Percentiles rank a stretch among this genome's conserved stretches.
These are phyloP conservation scores for Trichoderma gracile DNA, from an alignment of 2,329 filamentous ascomycete species.

Conservation along the genomic window DNA sequence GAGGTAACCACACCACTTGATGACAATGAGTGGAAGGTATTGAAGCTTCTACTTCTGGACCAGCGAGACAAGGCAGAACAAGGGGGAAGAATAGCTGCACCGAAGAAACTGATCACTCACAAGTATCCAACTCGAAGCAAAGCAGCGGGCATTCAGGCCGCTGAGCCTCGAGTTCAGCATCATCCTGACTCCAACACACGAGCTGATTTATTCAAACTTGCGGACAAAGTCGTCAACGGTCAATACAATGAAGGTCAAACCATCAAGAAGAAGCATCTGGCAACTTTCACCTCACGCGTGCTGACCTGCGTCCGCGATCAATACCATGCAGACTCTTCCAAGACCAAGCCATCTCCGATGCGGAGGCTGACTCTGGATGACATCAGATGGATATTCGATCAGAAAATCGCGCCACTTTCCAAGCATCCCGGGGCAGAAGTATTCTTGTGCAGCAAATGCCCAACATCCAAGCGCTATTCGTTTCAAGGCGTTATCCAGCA, in stretches of 20 bases:
- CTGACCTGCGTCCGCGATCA: conserved; percentile 65
- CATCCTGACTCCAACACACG: conserved; percentile 67
- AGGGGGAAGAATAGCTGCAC: conserved; percentile 47
- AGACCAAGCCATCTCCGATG: conserved; percentile 54
- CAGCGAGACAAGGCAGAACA: conserved; percentile 67
- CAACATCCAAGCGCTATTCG: conserved; percentile 67
- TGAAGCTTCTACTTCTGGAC: conserved; percentile 66
- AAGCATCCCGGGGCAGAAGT: conserved; percentile 68
- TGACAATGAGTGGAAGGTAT: conserved; percentile 67
- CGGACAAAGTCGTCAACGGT: conserved; percentile 68
- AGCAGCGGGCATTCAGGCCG: conserved; percentile 45
- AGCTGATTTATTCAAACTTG: conserved; percentile 63
- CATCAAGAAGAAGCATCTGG: conserved; percentile 62
- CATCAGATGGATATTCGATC: conserved; percentile 83
- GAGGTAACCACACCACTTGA: conserved; percentile 68
- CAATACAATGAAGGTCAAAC: conserved; percentile 65
- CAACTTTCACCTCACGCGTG: conserved; percentile 71
- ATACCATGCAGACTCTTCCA: conserved; percentile 64
- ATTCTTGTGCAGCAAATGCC: conserved; percentile 73
- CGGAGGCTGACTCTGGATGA: conserved; percentile 74
- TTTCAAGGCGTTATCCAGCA: conserved; percentile 82
- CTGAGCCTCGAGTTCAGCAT: conserved; percentile 67
- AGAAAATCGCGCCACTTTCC: conserved; percentile 70
- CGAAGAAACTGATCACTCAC: conserved; percentile 39
- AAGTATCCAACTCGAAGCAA: conserved; percentile 32